Base-by-base conservation (phyloP, 2,329 filamentous ascomycete genomes). In the Fusarium haematococcum region DNA sequence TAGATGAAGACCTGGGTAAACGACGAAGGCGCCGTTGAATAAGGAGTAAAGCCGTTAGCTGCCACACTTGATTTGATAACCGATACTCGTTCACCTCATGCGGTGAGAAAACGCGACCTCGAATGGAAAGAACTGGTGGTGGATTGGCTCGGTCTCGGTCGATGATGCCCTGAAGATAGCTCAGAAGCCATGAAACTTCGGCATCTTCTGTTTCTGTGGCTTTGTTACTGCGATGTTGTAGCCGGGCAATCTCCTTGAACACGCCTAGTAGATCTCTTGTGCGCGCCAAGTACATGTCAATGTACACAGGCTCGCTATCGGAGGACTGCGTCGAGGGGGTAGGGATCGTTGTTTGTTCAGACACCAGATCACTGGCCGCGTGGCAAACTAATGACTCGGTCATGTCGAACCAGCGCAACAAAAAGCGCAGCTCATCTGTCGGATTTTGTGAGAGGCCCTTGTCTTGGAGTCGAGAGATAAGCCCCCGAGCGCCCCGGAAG, bases 351-450 rank as follows among this genome's bases (percentile, higher is more conserved):
- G 68, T 69, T 13, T 75, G 65, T n/a, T 61, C 33, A 0, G 72
- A 72, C 2, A 58, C 72, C 8, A 74, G 68, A 2, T 75, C 71
- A n/a, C 48, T 58, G 4, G 69, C 64, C 0, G 72, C 60, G 30
- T 73, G 65, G 11, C 72, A 74, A n/a, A 74, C 72, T 5, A 74
- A 3, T 3, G 72, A 74, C 35, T 74, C 72, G 1, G 72, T 74
- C 72, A 74, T 74, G 8, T 74, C 72, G 23, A 69, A 74, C 72
- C 72, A 74, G 23, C 72, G 62, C 5, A 75, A 10, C 32, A 74
- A n/a, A 20, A 74, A 74, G 9, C 68, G 41, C 4, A 74, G 33
- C 30, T 74, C 72, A 2, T 74, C 72, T 1, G 60, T 64, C 8
- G 71, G 72, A 6, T 69, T 67, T 14, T 73, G 52, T 0, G 39